These are phyloP conservation scores for Eucalyptus erythrocorys DNA, from an alignment of 345 rosid genomes.

Conservation along the genomic window DNA sequence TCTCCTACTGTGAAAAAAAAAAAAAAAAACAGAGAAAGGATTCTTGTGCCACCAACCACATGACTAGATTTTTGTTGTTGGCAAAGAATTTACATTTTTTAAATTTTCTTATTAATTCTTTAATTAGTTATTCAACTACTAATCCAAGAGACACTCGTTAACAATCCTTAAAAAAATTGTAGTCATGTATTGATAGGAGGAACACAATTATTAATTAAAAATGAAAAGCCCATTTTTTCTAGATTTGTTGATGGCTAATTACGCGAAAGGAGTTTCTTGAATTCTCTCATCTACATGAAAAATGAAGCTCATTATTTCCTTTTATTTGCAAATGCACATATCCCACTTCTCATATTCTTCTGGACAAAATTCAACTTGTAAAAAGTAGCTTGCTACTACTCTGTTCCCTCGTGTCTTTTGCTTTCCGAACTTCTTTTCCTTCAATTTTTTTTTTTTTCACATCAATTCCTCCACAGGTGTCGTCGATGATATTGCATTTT, in stretches of 20 bases:
- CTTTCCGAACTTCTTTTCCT: neutral
- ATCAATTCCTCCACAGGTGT: neutral
- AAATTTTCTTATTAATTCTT: neutral
- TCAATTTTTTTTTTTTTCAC: neutral
- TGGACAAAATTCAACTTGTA: neutral
- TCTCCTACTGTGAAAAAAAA: too few relatives aligned
- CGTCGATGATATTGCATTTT: accelerated
- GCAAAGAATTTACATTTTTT: neutral
- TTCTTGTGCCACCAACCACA: neutral
- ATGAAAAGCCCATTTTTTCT: neutral
- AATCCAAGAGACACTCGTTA: neutral
- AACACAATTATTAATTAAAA: neutral
- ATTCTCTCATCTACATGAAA: neutral
- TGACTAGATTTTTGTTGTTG: neutral
- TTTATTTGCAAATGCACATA: too few relatives aligned
- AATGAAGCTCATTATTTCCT: neutral
- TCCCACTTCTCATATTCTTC: neutral
- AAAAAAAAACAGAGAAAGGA: too few relatives aligned
- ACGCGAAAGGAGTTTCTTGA: neutral
- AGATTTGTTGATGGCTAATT: neutral
- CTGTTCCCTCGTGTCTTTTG: neutral
- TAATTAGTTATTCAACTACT: neutral
- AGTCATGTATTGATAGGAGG: neutral
- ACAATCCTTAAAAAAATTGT: neutral
- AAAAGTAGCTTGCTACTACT: neutral